Evolutionary conservation across 345 rosid species (phyloP), one percentile per base, ranked within the genome.

Genomic region (Gossypium turneri): DNA sequence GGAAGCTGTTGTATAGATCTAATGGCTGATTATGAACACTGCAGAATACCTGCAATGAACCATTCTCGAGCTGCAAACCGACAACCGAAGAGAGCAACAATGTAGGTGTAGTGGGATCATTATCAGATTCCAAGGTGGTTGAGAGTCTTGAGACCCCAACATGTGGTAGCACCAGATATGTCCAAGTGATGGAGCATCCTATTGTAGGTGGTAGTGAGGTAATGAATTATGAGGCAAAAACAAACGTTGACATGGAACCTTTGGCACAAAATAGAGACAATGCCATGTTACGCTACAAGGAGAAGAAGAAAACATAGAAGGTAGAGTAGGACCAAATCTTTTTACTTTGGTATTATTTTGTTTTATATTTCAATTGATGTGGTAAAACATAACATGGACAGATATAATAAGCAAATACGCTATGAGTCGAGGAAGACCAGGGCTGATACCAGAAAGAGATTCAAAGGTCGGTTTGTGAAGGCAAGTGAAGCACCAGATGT

Each of bases 261-360:
- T 78, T 89, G 62, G 92, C 92, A 11, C 88, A 90, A 78, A 85
- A 88, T 78, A 87, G 98, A 76, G 99, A 91, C 65, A 75, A 83
- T 47, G 99, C 99, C 51, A 91, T 95, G 98, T 85, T 82, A 47
- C 90, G 98, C 15, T 95, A 95, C 92, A 93, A 90, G 87, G 98
- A 95, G 85, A 95, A 95, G 87, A 93, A 83, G 80, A 93, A 93
- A 93, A 81, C 87, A 62, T 24, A 80, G 98, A 74, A 95, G 97
- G 99, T 88, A 68, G 41, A 34, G 41, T 34, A 34, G 41, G 41
- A 34, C 41, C 41, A 34, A 7, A 6, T 34, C 41, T 12, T 72
- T 72, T 74, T 48, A 44, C 2, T 34, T 50, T 73, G 0, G 7
- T 50, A 45, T 47, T 73, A 34, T 34, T 44, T 13, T 4, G 3